These are phyloP conservation scores for Fraxinus greggii DNA, from an alignment of 305 asterid genomes.

Conservation along the genomic window DNA sequence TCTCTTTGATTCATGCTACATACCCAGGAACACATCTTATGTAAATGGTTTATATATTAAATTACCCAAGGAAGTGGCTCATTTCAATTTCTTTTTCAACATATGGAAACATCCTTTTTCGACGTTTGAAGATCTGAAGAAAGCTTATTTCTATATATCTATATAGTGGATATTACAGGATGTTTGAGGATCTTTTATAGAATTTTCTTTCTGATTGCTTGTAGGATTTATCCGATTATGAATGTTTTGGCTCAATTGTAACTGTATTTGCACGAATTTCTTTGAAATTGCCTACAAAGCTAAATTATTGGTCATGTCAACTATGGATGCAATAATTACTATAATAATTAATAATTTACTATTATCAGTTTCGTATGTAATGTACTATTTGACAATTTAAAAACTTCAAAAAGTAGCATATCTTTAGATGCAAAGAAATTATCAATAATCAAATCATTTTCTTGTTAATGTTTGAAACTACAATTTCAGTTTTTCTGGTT, in stretches of 20 bases:
- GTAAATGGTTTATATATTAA: neutral
- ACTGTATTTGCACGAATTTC: neutral
- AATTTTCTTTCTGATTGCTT: neutral
- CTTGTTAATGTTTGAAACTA: neutral
- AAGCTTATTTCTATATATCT: neutral
- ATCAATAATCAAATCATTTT: neutral
- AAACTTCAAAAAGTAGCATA: neutral
- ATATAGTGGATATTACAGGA: neutral
- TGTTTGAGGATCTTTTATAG: neutral
- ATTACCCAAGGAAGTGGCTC: neutral
- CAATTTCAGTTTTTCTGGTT: neutral
- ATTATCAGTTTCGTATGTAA: neutral
- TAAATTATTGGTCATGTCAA: neutral
- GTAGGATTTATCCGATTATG: neutral
- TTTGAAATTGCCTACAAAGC: neutral
- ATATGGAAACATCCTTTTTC: neutral
- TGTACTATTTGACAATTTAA: neutral
- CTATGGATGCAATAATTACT: neutral
- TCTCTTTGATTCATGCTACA: neutral
- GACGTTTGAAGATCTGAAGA: neutral
- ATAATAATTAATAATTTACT: neutral
- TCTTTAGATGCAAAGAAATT: neutral
- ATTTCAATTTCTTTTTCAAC: neutral
- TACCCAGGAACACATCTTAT: neutral
- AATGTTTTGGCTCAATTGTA: neutral